Evolutionary conservation across 139 green algal genomes (phyloP).

Genomic region (Nannochloris sp.): DNA sequence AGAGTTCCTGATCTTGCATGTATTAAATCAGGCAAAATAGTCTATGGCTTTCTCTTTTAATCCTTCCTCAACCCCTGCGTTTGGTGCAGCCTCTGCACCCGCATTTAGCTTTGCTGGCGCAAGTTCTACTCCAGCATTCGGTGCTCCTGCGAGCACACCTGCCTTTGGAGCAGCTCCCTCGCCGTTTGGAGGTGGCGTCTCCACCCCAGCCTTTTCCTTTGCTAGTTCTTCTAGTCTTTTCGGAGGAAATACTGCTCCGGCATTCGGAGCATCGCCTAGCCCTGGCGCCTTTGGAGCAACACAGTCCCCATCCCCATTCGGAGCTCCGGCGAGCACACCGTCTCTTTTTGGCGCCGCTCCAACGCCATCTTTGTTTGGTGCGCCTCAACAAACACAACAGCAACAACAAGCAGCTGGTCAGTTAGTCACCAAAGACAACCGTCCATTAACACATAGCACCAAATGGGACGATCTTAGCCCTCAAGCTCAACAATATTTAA

Average conservation of each 20-base stretch:
- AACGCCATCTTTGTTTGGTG: slow-evolving; percentile 25
- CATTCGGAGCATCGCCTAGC: slow-evolving; percentile 1
- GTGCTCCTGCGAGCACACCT: slow-evolving; percentile 2
- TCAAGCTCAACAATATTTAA: slow-evolving; percentile 32
- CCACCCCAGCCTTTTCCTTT: slow-evolving; percentile 6
- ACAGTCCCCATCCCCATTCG: slow-evolving; percentile 14
- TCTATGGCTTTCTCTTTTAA: slow-evolving; percentile 18
- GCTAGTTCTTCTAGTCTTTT: neutral
- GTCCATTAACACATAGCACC: slow-evolving; percentile 32
- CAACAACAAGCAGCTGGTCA: slow-evolving; percentile 12
- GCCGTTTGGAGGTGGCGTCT: neutral
- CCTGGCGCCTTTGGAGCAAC: slow-evolving; percentile 7
- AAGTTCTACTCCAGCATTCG: slow-evolving; percentile 2
- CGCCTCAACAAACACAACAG: slow-evolving; percentile 10
- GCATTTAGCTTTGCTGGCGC: neutral
- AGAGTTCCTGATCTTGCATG: too few relatives aligned
- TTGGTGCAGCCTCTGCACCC: neutral
- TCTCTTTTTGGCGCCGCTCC: neutral
- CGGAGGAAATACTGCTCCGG: neutral
- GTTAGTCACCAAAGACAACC: slow-evolving; percentile 31
- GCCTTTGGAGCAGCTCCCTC: neutral
- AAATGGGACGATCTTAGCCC: slow-evolving; percentile 46
- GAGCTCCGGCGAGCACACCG: neutral
- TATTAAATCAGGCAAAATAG: neutral
- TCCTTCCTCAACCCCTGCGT: neutral